Evolutionary conservation across 202 grass and related monocot species (phyloP), one percentile per base, ranked within the genome.

Genomic region (Schoenoplectus tabernaemontani): DNA sequence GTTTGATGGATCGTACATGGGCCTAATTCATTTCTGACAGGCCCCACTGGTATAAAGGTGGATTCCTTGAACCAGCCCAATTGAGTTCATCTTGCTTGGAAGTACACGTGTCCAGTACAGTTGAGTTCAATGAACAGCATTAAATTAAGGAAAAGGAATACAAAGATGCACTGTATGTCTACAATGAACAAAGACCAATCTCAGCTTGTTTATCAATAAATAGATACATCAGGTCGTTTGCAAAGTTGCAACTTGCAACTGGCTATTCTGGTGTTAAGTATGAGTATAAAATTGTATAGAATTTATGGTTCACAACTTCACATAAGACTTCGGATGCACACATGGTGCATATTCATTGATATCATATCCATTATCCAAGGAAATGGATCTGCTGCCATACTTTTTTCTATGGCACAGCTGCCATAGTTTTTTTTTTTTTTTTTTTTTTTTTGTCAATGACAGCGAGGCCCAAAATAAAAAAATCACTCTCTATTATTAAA

Each of bases 61-160:
- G 17, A 75, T 75, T 75, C 70, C 15, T 28, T 36, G 5, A 47
- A 75, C 47, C 26, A 75, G 70, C 70, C 47, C 47, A 75, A 75
- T 56, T 54, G 46, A 75, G 70, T 12, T 56, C 26, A 54, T 74
- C 69, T 75, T 53, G 7, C 28, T 74, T 74, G 46, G 69, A 74
- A 74, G 69, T 24, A 50, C 17, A 51, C 64, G 41, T n/a, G 19
- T 44, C 39, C 43, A 23, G 65, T 44, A 24, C 26, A 53, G 23
- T 74, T 46, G 53, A 74, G n/a, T 19, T 51, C 11, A 74, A 51
- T 0, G 12, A 51, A 54, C 32, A 16, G 68, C 24, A 48, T 16
- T 17, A 72, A 47, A n/a, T n/a, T 8, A 46, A 12, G 19, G 5
- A 16, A 47, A 71, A 65, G 28, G 5, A 47, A 26, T 48, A 47